Evolutionary conservation across 805 yeast genomes (phyloP), one percentile per base, ranked within the genome.

Genomic region (Hermanozyma aechmeae): DNA sequence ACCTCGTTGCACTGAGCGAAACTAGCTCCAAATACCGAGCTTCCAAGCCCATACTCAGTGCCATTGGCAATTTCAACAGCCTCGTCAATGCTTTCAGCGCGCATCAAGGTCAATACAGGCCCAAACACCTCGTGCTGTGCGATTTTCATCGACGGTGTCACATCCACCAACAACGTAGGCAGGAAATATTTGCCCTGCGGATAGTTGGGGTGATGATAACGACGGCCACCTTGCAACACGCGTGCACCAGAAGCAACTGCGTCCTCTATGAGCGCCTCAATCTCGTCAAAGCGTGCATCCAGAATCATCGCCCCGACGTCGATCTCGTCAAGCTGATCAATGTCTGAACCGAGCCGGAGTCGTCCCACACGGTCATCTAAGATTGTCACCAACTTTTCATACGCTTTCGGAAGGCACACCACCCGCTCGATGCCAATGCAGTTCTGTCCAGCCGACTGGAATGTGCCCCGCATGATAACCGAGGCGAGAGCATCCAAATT

Each of bases 391-490:
- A 92, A 56, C 24, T 56, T 45, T 14, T 73, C 78, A 55, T 92
- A 87, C 16, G 75, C 72, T 24, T 62, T 61, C 4, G 80, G 81
- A 25, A 84, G 66, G 21, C 87, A 85, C 38, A 92, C 79, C 5
- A 92, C 93, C 33, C 98, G 69, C 58, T 92, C 99, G 31, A 92
- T 82, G 22, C 99, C 97, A 46, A 92, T 92, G 60, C 99, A 92
- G 51, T 92, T 92, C 58, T 92, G 99, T 9, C 99, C 99, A 0
- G 95, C 82, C 30, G 95, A 81, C 58, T 92, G 99, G 62, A 89
- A 92, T 1, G 95, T 79, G 20, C 98, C 99, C 48, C 99, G 70
- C 79, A 92, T 70, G 23, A 92, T 69, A 15, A 86, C 76, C 11
- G 95, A 83, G 0, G 66, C 46, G 14, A 62, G 42, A 0, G 95